These are phyloP conservation scores for Prunus mongolica DNA, from an alignment of 306 rosid species.

Conservation along the genomic window DNA sequence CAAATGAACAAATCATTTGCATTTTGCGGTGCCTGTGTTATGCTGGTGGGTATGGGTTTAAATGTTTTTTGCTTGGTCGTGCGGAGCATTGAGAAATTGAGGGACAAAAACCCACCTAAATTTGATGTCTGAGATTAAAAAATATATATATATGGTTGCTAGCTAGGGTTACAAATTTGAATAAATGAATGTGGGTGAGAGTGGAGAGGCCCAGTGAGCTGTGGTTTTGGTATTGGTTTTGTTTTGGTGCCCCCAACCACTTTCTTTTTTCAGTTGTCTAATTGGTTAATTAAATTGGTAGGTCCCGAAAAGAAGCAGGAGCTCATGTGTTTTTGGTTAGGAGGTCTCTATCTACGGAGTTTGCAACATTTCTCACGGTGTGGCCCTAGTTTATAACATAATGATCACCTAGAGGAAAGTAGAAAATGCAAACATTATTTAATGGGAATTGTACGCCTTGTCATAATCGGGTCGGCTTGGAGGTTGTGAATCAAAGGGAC, in stretches of 20 bases:
- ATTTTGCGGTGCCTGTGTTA: no score
- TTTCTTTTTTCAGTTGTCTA: background rate
- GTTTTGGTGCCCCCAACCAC: slow-evolving; percentile 23
- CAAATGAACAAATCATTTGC: background rate
- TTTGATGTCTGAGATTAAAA: background rate
- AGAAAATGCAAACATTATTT: slow-evolving; percentile 4
- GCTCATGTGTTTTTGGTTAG: slow-evolving; percentile 28
- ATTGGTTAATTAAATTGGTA: background rate
- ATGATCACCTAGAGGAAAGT: slow-evolving; percentile 14
- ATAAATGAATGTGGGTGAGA: background rate
- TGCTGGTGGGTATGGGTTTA: slow-evolving; percentile 6
- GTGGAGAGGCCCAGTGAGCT: background rate
- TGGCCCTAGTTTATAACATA: slow-evolving; percentile 20
- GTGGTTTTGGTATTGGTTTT: background rate
- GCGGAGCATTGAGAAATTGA: background rate
- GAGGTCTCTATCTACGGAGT: slow-evolving; percentile 24
- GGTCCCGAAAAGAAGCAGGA: slow-evolving; percentile 10
- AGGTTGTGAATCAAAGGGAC: background rate
- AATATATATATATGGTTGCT: background rate
- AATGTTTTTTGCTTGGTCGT: slow-evolving; percentile 10
- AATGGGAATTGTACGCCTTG: slow-evolving; percentile 11
- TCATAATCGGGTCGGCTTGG: slow-evolving; percentile 10
- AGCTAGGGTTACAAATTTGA: background rate
- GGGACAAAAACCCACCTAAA: slow-evolving; percentile 2
- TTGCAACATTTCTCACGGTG: slow-evolving; percentile 19